phyloP scores from a whole-genome alignment of 257 asterid genomes.

The Jacaranda mimosifolia region DNA sequence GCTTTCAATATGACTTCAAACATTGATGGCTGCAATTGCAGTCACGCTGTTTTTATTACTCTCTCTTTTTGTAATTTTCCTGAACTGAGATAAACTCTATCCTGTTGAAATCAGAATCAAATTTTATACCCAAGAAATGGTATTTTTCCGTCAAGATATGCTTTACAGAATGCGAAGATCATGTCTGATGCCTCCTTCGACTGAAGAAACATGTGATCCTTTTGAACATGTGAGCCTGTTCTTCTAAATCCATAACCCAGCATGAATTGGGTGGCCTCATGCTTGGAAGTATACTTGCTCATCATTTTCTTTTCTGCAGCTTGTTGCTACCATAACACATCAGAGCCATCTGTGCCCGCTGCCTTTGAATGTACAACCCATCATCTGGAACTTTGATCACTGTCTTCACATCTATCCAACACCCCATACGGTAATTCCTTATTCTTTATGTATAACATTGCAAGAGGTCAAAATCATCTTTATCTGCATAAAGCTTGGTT shows the following conservation, averaged over 20 bases:
- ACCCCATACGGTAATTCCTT: constrained; percentile 79
- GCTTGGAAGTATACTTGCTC: constrained; percentile 18
- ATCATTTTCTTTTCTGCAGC: constrained; percentile 57
- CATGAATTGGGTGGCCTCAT: constrained; percentile 15
- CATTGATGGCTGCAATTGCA: not conserved
- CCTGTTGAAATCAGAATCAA: constrained; percentile 68
- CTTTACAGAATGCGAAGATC: constrained; percentile 95
- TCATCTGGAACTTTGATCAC: constrained; percentile 95
- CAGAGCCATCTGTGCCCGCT: constrained; percentile 98
- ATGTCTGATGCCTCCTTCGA: constrained; percentile 86
- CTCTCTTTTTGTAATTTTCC: not conserved
- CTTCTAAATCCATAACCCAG: constrained; percentile 33
- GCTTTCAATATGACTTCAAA: constrained; percentile 16
- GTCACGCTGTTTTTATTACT: constrained; percentile 9
- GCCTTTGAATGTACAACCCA: constrained; percentile 87
- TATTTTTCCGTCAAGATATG: constrained; percentile 94
- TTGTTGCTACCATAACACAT: constrained; percentile 91
- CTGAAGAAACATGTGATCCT: constrained; percentile 90
- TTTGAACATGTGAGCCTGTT: constrained; percentile 83
- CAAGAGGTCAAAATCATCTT: not conserved
- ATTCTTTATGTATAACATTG: constrained; percentile 31
- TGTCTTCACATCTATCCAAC: constrained; percentile 91
- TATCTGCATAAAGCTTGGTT: constrained; percentile 25
- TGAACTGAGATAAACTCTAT: constrained; percentile 27
- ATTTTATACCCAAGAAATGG: constrained; percentile 90